Percentiles rank a stretch among this genome's conserved stretches.
Conservation (phyloP, 164 flowering plant genomes). For the Vitis labrusca region DNA sequence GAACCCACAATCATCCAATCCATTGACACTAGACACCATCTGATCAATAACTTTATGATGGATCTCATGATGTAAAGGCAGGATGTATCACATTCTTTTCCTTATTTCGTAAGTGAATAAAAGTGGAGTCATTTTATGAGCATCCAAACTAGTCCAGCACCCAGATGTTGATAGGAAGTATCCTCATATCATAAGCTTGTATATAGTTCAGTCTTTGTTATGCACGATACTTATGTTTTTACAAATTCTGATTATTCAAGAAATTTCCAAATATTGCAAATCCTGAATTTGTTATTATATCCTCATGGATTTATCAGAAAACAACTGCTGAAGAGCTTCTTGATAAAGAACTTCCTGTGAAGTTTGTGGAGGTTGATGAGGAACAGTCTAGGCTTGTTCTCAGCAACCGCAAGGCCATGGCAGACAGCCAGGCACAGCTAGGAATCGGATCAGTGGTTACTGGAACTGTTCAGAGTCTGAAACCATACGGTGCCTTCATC, state of each 20-base stretch:
- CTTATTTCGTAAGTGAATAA: too few relatives aligned
- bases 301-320: constrained; percentile 46
- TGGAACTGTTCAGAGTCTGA: constrained; percentile 91
- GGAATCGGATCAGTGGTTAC: constrained; percentile 93
- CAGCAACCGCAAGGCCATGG: constrained; percentile 97
- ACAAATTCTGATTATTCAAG: too few relatives aligned
- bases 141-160: too few relatives aligned
- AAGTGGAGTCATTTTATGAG: too few relatives aligned
- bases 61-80: too few relatives aligned
- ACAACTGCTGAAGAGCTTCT: constrained; percentile 80
- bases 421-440: constrained; percentile 94
- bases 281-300: background rate
- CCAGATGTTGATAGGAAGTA: too few relatives aligned
- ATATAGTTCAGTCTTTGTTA: too few relatives aligned
- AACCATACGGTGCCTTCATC: constrained; percentile 97
- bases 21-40: background rate
- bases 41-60: too few relatives aligned
- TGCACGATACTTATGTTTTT: too few relatives aligned
- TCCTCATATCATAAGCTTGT: too few relatives aligned
- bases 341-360: constrained; percentile 84
- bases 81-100: too few relatives aligned
- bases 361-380: constrained; percentile 93
- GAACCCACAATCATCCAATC: background rate
- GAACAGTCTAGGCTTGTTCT: constrained; percentile 85
- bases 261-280: background rate